Evolutionary conservation across 2,329 filamentous ascomycete species (phyloP).

Genomic region (Alternaria incomplexa): DNA sequence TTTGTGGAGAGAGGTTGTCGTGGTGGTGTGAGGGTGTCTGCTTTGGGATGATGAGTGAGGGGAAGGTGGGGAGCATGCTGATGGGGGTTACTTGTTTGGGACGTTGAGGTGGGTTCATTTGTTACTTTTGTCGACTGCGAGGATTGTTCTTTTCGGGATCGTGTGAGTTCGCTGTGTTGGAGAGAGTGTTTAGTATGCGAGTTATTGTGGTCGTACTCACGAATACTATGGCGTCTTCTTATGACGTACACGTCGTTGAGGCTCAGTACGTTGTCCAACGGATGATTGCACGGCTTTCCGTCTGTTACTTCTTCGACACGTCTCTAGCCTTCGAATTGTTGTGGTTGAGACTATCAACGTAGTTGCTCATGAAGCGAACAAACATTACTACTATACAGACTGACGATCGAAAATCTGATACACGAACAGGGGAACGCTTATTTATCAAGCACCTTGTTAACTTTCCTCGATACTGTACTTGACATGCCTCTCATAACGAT

Average conservation of each 20-base stretch:
- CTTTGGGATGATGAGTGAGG: neutral
- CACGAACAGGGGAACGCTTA: neutral
- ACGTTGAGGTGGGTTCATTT: neutral
- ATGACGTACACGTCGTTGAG: neutral
- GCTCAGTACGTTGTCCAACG: neutral
- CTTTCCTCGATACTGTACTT: neutral
- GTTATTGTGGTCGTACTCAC: neutral
- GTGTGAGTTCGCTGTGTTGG: no score
- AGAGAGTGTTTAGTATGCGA: neutral
- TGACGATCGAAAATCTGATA: neutral
- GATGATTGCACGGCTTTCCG: neutral
- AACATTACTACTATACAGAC: neutral
- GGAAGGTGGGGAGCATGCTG: neutral
- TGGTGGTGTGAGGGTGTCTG: neutral
- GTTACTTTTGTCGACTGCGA: neutral
- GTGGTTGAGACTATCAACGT: neutral
- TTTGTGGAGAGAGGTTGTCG: neutral
- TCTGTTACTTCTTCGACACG: neutral
- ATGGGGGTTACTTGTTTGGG: neutral
- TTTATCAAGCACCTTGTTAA: neutral
- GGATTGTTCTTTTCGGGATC: no score
- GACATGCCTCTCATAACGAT: neutral
- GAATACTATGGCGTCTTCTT: neutral
- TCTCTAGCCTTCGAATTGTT: neutral
- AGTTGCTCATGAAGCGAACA: neutral